A percentile compares a stretch with the other conserved stretches of the same genome.
phyloP scores from a whole-genome alignment of 768 basidiomycete genomes.

The Crepidotus variabilis region DNA sequence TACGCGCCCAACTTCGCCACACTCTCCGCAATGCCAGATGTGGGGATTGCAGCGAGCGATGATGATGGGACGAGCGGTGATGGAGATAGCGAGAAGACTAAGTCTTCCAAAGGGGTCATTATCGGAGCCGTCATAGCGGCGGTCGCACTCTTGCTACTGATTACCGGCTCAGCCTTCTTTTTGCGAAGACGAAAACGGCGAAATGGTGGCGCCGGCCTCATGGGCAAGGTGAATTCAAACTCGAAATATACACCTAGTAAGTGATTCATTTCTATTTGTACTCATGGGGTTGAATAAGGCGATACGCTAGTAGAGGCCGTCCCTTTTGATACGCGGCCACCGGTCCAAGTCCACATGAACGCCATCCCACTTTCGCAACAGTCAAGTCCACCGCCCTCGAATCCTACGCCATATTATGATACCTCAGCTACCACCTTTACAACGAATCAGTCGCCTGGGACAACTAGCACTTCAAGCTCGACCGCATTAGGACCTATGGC shows the following conservation, averaged over 20 bases:
- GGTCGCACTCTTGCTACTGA: background rate
- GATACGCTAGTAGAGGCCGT: background rate
- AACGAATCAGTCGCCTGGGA: too few relatives aligned
- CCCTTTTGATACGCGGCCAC: background rate
- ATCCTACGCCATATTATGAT: too few relatives aligned
- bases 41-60: background rate
- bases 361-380: background rate
- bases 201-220: background rate
- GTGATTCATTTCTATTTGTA: background rate
- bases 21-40: constrained; percentile 14
- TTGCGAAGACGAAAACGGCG: background rate
- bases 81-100: background rate
- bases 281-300: background rate
- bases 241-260: background rate
- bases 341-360: background rate
- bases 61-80: background rate
- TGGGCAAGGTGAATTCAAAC: background rate
- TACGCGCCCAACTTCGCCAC: constrained; percentile 20
- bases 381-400: background rate
- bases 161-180: background rate
- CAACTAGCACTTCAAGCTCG: background rate
- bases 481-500: constrained; percentile 3
- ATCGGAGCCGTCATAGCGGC: background rate
- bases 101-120: background rate
- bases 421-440: too few relatives aligned